phyloP scores from a whole-genome alignment of 495 filamentous ascomycete species.

The Penicillium longicatenatum region DNA sequence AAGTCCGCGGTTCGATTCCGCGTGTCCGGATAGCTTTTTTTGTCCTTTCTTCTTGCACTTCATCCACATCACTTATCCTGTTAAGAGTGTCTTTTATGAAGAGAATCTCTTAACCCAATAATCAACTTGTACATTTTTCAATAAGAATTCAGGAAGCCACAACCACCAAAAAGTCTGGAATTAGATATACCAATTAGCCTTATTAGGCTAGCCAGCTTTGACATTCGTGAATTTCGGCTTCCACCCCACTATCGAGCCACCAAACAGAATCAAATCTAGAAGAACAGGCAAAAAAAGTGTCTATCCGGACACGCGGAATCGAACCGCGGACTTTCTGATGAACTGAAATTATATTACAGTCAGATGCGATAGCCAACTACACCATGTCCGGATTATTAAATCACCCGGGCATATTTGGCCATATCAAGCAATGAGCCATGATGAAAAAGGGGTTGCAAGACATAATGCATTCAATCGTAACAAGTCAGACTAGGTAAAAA shows the following conservation, averaged over 20 bases:
- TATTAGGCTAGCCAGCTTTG: too few species aligned
- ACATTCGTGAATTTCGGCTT: too few species aligned
- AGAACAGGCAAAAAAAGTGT: neutral
- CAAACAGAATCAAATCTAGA: too few species aligned
- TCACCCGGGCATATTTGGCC: neutral
- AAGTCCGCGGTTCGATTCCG: constrained; percentile 9
- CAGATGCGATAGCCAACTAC: constrained; percentile 9
- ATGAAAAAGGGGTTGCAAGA: neutral
- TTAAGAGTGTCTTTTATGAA: too few species aligned
- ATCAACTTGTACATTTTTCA: too few species aligned
- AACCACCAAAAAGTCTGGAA: too few species aligned
- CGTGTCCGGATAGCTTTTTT: constrained; percentile 4
- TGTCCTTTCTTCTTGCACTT: neutral
- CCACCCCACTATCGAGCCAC: too few species aligned
- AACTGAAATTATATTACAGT: constrained; percentile 5
- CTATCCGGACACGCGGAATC: constrained; percentile 6
- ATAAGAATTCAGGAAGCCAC: too few species aligned
- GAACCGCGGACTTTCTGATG: constrained; percentile 9
- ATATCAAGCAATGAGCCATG: too few species aligned
- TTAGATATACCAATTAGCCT: too few species aligned
- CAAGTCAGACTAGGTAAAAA: neutral
- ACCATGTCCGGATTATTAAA: constrained; percentile 4
- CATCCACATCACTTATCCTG: neutral
- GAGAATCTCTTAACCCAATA: too few species aligned
- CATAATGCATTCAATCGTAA: neutral